Conservation (phyloP, 495 filamentous ascomycete species). For the Recurvomyces mirabilis region DNA sequence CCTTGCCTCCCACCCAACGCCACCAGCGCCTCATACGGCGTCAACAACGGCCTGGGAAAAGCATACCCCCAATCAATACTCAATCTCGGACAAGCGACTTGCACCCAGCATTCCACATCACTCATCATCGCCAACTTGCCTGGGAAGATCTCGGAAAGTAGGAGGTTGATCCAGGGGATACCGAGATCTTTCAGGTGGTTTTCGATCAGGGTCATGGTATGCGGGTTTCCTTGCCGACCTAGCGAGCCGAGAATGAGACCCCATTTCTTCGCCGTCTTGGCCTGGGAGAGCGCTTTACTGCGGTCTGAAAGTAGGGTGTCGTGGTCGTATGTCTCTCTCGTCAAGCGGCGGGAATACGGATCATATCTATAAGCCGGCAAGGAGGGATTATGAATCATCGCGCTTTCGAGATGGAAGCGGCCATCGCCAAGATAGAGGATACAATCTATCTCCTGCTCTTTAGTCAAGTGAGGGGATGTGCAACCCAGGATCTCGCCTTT, state of each 20-base stretch:
- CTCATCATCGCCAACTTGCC: slow-evolving; percentile 84
- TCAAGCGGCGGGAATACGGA: slow-evolving; percentile 84
- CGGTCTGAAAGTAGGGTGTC: slow-evolving; percentile 76
- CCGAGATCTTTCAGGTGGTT: slow-evolving; percentile 52
- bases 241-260: slow-evolving; percentile 88
- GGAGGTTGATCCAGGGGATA: slow-evolving; percentile 67
- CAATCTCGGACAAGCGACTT: slow-evolving; percentile 86
- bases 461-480: slow-evolving; percentile 67
- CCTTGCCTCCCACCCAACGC: slow-evolving; percentile 60
- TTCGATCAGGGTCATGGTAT: slow-evolving; percentile 83
- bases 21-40: slow-evolving; percentile 88
- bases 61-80: slow-evolving; percentile 99
- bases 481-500: slow-evolving; percentile 95
- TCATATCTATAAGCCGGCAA: slow-evolving; percentile 94
- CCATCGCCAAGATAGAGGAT: slow-evolving; percentile 93
- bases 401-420: slow-evolving; percentile 90
- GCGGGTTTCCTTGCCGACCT: slow-evolving; percentile 87
- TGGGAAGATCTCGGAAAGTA: slow-evolving; percentile 90
- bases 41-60: slow-evolving; percentile 76
- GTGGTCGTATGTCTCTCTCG: slow-evolving; percentile 81
- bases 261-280: slow-evolving; percentile 72
- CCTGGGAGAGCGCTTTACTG: slow-evolving; percentile 60
- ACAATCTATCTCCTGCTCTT: slow-evolving; percentile 51
- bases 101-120: slow-evolving; percentile 95
- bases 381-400: slow-evolving; percentile 93